phyloP scores from a whole-genome alignment of 1,284 basidiomycete species.

The Ustanciosporium gigantosporum region DNA sequence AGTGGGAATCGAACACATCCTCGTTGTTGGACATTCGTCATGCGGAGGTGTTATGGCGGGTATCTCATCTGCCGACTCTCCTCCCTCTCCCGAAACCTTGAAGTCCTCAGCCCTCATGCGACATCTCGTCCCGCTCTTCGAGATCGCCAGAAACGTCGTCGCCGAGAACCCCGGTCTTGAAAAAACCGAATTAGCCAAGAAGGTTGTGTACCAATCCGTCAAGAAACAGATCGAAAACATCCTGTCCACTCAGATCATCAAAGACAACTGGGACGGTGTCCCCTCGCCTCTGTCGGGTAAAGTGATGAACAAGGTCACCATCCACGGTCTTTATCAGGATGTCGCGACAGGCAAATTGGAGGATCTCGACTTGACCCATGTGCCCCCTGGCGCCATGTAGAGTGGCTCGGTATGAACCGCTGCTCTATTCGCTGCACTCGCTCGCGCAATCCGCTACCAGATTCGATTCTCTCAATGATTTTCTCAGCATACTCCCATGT shows the following conservation, averaged over 20 bases:
- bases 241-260: slow-evolving; percentile 69
- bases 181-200: slow-evolving; percentile 15
- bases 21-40: slow-evolving; percentile 65
- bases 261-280: slow-evolving; percentile 74
- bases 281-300: slow-evolving; percentile 59
- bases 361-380: slow-evolving; percentile 22
- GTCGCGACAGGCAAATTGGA: slow-evolving; percentile 44
- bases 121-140: slow-evolving; percentile 52
- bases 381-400: no score
- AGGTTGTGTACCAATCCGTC: slow-evolving; percentile 66
- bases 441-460: neutral
- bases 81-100: slow-evolving; percentile 20
- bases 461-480: neutral
- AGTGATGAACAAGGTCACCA: slow-evolving; percentile 52
- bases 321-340: slow-evolving; percentile 54
- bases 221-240: slow-evolving; percentile 75
- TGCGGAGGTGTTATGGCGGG: slow-evolving; percentile 63
- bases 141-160: slow-evolving; percentile 43
- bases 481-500: no score
- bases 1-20: slow-evolving; percentile 80
- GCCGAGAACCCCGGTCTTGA: slow-evolving; percentile 20
- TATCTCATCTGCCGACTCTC: slow-evolving; percentile 41
- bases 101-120: slow-evolving; percentile 40
- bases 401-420: no score
- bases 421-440: no score